Conservation (phyloP, 1,284 basidiomycete species). For the Ceratorhiza oryzae-sativae region DNA sequence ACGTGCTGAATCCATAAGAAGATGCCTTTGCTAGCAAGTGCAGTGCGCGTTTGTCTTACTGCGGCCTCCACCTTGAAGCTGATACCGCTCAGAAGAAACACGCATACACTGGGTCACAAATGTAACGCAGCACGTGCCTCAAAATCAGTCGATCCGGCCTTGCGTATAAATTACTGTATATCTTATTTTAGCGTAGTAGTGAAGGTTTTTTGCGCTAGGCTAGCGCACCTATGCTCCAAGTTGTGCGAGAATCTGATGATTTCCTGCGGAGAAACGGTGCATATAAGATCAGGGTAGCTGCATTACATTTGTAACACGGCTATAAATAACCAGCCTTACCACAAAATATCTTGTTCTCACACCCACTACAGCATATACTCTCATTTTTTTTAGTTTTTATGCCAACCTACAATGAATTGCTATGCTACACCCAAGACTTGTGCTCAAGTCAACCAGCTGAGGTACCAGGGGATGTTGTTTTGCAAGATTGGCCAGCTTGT, state of each 20-base stretch:
- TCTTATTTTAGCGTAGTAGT: background rate
- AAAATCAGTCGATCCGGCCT: background rate
- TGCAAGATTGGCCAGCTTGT: background rate
- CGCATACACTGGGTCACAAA: conserved; percentile 32
- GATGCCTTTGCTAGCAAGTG: no score
- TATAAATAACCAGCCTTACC: background rate
- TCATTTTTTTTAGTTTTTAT: background rate
- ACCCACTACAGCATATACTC: background rate
- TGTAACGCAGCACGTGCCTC: conserved; percentile 23
- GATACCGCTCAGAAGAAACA: no score
- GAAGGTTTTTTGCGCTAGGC: background rate
- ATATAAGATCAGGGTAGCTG: background rate
- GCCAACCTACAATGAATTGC: background rate
- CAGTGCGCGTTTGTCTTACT: no score
- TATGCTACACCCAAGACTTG: conserved; percentile 11
- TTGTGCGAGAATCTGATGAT: background rate
- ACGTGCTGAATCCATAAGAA: no score
- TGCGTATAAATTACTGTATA: background rate
- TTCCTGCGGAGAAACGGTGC: background rate
- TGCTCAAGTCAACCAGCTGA: background rate
- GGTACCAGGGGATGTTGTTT: conserved; percentile 8
- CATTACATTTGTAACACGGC: conserved; percentile 34
- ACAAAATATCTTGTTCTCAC: background rate
- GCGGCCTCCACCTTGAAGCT: no score
- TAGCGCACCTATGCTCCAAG: background rate